phyloP scores from a whole-genome alignment of 768 basidiomycete species.

The Xerocomellus chrysenteron region DNA sequence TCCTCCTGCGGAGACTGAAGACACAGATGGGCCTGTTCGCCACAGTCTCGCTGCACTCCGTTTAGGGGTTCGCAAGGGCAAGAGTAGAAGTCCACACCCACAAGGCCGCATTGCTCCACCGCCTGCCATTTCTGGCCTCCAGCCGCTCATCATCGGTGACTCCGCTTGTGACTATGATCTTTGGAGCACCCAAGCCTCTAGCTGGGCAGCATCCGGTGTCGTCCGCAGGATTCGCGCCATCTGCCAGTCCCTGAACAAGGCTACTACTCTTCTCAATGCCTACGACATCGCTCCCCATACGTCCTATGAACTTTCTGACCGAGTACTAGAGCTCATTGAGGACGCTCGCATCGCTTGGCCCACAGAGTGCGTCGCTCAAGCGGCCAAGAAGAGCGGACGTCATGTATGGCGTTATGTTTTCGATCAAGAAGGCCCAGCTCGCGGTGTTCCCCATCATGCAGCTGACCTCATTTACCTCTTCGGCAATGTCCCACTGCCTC shows the following conservation, averaged over 20 bases:
- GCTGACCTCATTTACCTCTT: constrained; percentile 78
- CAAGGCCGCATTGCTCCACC: constrained; percentile 11
- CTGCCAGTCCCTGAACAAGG: constrained; percentile 65
- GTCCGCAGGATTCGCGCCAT: constrained; percentile 71
- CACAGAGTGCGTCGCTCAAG: constrained; percentile 59
- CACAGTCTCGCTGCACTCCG: constrained; percentile 23
- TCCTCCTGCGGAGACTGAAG: constrained; percentile 28
- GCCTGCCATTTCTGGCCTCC: constrained; percentile 32
- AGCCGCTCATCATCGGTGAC: constrained; percentile 78
- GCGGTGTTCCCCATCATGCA: constrained; percentile 65
- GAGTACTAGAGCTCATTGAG: constrained; percentile 70
- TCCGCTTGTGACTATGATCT: constrained; percentile 61
- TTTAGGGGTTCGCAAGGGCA: constrained; percentile 23
- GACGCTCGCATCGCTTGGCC: constrained; percentile 79
- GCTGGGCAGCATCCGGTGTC: constrained; percentile 62
- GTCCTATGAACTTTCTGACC: constrained; percentile 65
- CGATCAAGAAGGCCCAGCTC: constrained; percentile 73
- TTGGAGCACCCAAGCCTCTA: constrained; percentile 58
- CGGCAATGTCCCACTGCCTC: constrained; percentile 65
- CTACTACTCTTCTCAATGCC: constrained; percentile 59
- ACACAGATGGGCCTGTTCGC: constrained; percentile 8
- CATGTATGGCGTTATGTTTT: constrained; percentile 82
- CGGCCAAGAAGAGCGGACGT: constrained; percentile 49
- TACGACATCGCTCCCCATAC: constrained; percentile 70
- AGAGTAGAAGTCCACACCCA: constrained; percentile 31